These are phyloP conservation scores for Exophiala lecanii-corni DNA, from an alignment of 2,329 filamentous ascomycete genomes.

Conservation along the genomic window DNA sequence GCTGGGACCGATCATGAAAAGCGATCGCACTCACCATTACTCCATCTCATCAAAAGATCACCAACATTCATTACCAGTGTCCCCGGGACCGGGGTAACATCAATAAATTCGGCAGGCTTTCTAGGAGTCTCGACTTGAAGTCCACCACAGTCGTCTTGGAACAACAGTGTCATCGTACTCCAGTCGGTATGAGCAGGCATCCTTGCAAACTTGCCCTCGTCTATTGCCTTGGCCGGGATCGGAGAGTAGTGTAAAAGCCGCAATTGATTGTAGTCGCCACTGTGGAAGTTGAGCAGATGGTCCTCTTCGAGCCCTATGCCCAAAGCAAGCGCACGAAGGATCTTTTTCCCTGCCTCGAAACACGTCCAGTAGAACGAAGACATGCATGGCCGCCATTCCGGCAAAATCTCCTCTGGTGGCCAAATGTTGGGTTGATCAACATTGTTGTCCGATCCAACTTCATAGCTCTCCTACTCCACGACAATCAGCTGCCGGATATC, in stretches of 20 bases:
- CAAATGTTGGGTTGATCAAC: slow-evolving; percentile 47
- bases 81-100: slow-evolving; percentile 35
- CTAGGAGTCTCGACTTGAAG: slow-evolving; percentile 47
- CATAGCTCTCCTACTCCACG: slow-evolving; percentile 46
- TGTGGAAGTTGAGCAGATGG: slow-evolving; percentile 48
- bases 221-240: slow-evolving; percentile 42
- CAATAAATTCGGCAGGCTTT: slow-evolving; percentile 37
- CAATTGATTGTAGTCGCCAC: slow-evolving; percentile 55
- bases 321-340: slow-evolving; percentile 38
- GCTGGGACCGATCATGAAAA: too few relatives aligned
- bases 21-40: slow-evolving; percentile 39
- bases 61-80: slow-evolving; percentile 48
- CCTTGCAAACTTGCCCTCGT: slow-evolving; percentile 39
- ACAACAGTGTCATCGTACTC: slow-evolving; percentile 50
- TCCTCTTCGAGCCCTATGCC: slow-evolving; percentile 46
- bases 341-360: slow-evolving; percentile 52
- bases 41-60: slow-evolving; percentile 48
- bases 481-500: neutral
- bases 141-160: slow-evolving; percentile 51
- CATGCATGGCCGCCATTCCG: slow-evolving; percentile 47
- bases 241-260: slow-evolving; percentile 57
- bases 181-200: slow-evolving; percentile 54
- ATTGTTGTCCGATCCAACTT: slow-evolving; percentile 48
- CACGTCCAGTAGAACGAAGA: slow-evolving; percentile 48
- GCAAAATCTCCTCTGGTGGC: slow-evolving; percentile 43